phyloP scores from a whole-genome alignment of 495 filamentous ascomycete genomes.

The Rostrohypoxylon terebratum region DNA sequence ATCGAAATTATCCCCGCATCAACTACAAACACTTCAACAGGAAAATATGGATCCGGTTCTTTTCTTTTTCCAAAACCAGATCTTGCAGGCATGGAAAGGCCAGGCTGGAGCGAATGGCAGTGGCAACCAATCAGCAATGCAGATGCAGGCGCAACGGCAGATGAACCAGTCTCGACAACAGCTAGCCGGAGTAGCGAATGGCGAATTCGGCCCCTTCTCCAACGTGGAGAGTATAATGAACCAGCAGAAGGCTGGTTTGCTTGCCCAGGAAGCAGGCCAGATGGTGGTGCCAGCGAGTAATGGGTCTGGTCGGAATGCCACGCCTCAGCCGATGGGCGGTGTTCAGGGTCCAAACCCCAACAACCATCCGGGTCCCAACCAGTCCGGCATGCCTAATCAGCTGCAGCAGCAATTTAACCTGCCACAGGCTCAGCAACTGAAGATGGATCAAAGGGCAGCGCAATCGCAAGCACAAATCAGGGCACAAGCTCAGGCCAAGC shows the following conservation, averaged over 20 bases:
- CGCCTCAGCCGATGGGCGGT: constrained; percentile 56
- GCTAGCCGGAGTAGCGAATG: constrained; percentile 46
- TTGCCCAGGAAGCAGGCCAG: constrained; percentile 62
- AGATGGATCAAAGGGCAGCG: constrained; percentile 55
- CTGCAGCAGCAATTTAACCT: constrained; percentile 53
- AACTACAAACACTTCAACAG: constrained; percentile 50
- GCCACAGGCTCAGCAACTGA: constrained; percentile 54
- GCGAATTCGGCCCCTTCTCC: constrained; percentile 53
- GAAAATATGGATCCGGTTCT: constrained; percentile 56
- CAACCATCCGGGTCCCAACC: constrained; percentile 52
- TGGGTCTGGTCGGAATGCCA: constrained; percentile 57
- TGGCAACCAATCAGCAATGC: constrained; percentile 46
- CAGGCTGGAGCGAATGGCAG: constrained; percentile 36
- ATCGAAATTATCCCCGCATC: constrained; percentile 44
- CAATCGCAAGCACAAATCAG: constrained; percentile 55
- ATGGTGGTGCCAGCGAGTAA: constrained; percentile 63
- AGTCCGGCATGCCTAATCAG: constrained; percentile 52
- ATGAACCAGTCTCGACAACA: constrained; percentile 55
- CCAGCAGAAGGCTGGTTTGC: constrained; percentile 59
- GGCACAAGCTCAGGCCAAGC: constrained; percentile 55
- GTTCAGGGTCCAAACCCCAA: constrained; percentile 52
- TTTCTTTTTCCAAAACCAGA: constrained; percentile 56
- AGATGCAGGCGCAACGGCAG: constrained; percentile 51
- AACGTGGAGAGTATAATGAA: constrained; percentile 63
- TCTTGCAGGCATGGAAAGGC: constrained; percentile 45